Conservation (phyloP, 768 basidiomycete genomes). For the Cystofilobasidium bisporidii region DNA sequence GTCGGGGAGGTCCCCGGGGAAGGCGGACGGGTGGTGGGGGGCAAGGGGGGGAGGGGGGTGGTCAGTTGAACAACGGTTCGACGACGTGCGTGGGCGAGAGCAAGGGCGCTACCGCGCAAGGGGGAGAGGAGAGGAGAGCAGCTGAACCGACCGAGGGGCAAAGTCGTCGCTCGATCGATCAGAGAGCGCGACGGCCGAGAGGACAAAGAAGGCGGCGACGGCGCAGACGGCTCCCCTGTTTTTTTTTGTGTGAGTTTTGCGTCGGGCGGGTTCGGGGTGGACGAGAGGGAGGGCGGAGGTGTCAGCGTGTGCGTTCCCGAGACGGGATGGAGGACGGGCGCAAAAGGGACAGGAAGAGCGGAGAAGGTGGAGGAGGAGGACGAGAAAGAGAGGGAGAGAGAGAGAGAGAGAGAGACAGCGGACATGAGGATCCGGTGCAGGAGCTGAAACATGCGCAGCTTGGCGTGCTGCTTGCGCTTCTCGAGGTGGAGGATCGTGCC, state of each 20-base stretch:
- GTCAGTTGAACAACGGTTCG: too few species aligned
- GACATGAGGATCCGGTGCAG: constrained; percentile 71
- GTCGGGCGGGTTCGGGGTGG: background rate
- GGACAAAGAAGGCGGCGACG: constrained; percentile 80
- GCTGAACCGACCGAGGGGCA: constrained; percentile 47
- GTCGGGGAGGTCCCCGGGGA: too few species aligned
- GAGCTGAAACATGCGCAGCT: constrained; percentile 34
- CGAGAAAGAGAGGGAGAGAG: background rate
- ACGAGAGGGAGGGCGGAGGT: too few species aligned
- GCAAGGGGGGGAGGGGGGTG: too few species aligned
- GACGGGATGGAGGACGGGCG: background rate
- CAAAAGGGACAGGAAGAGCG: background rate
- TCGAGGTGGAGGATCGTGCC: constrained; percentile 81
- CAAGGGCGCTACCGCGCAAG: too few species aligned
- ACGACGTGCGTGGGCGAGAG: too few species aligned
- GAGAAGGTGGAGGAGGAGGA: background rate
- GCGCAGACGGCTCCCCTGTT: constrained; percentile 56
- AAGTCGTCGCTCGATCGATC: constrained; percentile 89
- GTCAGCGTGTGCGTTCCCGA: background rate
- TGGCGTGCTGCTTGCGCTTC: constrained; percentile 52
- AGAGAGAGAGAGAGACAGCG: background rate
- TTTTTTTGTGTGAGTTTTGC: too few species aligned
- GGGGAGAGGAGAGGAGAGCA: background rate
- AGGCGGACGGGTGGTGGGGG: too few species aligned
- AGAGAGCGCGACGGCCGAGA: constrained; percentile 83